A percentile compares a stretch with the other conserved stretches of the same genome.
phyloP scores from a whole-genome alignment of 1,284 basidiomycete genomes.

The Retiboletus flavoniger region DNA sequence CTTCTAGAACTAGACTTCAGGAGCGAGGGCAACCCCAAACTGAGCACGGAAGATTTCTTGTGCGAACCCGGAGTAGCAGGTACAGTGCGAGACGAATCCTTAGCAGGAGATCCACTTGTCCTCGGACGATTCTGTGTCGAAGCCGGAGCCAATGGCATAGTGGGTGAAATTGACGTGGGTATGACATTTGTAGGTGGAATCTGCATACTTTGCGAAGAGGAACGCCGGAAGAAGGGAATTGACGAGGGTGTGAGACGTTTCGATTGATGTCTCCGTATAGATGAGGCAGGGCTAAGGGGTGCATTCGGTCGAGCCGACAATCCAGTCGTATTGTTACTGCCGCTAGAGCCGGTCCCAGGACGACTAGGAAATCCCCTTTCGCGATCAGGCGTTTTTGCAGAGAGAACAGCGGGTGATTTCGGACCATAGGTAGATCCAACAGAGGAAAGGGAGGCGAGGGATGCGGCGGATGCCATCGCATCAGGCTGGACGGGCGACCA shows the following conservation, averaged over 20 bases:
- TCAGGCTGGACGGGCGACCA: slow-evolving; percentile 71
- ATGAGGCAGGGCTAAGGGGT: slow-evolving; percentile 70
- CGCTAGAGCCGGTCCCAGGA: slow-evolving; percentile 69
- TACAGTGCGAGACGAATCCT: slow-evolving; percentile 52
- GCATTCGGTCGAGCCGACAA: slow-evolving; percentile 49
- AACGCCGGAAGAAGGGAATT: slow-evolving; percentile 93
- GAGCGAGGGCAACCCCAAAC: slow-evolving; percentile 76
- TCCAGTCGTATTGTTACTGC: slow-evolving; percentile 59
- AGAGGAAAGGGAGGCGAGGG: slow-evolving; percentile 71
- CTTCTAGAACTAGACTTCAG: slow-evolving; percentile 82
- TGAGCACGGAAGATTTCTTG: slow-evolving; percentile 75
- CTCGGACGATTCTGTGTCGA: slow-evolving; percentile 42
- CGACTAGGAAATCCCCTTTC: slow-evolving; percentile 50
- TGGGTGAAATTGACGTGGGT: slow-evolving; percentile 51
- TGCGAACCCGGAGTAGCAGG: slow-evolving; percentile 58
- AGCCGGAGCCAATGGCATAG: slow-evolving; percentile 44
- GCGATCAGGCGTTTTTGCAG: slow-evolving; percentile 57
- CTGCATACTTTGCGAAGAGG: slow-evolving; percentile 86
- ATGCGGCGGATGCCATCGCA: slow-evolving; percentile 73
- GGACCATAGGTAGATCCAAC: slow-evolving; percentile 58
- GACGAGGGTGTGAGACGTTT: slow-evolving; percentile 89
- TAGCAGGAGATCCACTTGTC: slow-evolving; percentile 48
- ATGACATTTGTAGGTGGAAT: slow-evolving; percentile 42
- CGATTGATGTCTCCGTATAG: slow-evolving; percentile 62
- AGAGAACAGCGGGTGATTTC: slow-evolving; percentile 38